Conservation (phyloP, 768 basidiomycete genomes). For the Scleroderma bovista region DNA sequence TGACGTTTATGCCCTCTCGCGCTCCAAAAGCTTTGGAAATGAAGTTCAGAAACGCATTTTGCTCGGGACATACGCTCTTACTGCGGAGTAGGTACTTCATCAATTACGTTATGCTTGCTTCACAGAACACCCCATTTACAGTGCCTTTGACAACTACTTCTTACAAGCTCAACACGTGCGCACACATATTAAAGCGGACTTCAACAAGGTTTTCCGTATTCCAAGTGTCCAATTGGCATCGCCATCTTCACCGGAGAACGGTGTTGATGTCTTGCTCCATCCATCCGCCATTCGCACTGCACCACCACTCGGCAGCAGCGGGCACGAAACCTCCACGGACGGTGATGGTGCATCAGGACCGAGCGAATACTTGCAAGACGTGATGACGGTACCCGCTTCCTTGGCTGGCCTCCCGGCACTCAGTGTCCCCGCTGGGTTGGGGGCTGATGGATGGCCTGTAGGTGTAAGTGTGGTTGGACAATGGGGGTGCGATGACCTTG, state of each 20-base stretch:
- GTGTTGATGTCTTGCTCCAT: constrained; percentile 80
- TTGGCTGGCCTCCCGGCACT: constrained; percentile 85
- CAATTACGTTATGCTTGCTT: neutral
- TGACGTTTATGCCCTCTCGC: constrained; percentile 56
- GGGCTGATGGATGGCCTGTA: constrained; percentile 68
- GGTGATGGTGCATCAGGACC: constrained; percentile 22
- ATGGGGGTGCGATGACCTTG: constrained; percentile 72
- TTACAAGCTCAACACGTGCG: constrained; percentile 87
- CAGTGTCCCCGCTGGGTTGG: constrained; percentile 54
- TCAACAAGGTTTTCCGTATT: constrained; percentile 54
- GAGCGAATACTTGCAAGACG: constrained; percentile 80
- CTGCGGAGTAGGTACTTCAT: constrained; percentile 69
- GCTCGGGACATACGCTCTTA: constrained; percentile 86
- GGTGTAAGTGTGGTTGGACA: constrained; percentile 82
- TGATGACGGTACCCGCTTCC: constrained; percentile 88
- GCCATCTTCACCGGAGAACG: constrained; percentile 4
- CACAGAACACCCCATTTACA: constrained; percentile 24
- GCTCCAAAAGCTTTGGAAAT: constrained; percentile 54
- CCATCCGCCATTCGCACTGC: constrained; percentile 87
- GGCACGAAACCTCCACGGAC: constrained; percentile 5
- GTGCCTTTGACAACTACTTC: constrained; percentile 97
- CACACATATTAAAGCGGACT: constrained; percentile 64
- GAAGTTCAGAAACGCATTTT: constrained; percentile 64
- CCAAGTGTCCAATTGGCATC: constrained; percentile 38
- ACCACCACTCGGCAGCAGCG: constrained; percentile 41